Evolutionary conservation across 768 basidiomycete species (phyloP), one percentile per base, ranked within the genome.

Genomic region (Phanerochaete carnosa): DNA sequence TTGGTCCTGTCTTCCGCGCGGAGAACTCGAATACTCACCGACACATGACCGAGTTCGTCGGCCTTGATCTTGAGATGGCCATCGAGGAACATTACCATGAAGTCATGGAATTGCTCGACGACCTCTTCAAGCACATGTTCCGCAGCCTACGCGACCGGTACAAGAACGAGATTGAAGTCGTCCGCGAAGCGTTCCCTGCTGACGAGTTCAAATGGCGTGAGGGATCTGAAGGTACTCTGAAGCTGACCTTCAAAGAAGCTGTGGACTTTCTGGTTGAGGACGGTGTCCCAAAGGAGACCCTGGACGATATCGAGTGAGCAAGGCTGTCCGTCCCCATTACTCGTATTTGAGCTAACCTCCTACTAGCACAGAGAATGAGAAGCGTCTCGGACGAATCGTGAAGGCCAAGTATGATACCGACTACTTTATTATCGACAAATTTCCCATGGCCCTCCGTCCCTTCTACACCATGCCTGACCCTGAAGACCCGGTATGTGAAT

Each of bases 381-480:
- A 91, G 78, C 83, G 90, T 62, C 88, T 99, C 37, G 97, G 97
- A 23, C 80, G 88, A 51, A 77, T 98, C 57, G 87, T 99, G 68
- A 92, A 89, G 71, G 88, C 85, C 55, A 98, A 97, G 76, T 96
- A 97, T 72, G 87, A 94, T 68, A 98, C 94, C 47, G 97, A 99
- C 75, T 99, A 98, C 79, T 99, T 91, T 78, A 98, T 98, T 74
- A 88, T 99, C 66, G 97, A 99, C 82, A 99, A 98, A 76, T 99
- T 98, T 84, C 97, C 97, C 4, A 82, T 95, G 74, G 90, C 83
- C 37, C 86, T 98, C 61, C 90, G 97, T 57, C 97, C 97, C 2
- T 99, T 99, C 79, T 99, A 99, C 77, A 99, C 97, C 58, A 98
- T 99, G 97, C 92, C 95, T 59, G 97, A 99, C 77, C 86, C 96